Conservation (phyloP, 2,329 filamentous ascomycete species). For the Emergomyces orientalis region DNA sequence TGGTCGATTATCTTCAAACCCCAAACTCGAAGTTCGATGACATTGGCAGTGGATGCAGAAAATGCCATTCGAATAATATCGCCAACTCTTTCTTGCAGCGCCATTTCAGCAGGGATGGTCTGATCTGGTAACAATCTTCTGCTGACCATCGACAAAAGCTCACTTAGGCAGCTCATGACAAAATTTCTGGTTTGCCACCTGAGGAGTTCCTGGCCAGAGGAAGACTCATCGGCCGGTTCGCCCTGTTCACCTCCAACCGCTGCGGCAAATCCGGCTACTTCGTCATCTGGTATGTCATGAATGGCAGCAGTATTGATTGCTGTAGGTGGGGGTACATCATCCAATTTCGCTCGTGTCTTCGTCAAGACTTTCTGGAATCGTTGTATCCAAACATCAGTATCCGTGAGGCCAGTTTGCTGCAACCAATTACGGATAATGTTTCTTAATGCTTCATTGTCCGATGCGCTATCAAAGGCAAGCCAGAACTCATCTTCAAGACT, state of each 20-base stretch:
- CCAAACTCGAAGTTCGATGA: conserved; percentile 80
- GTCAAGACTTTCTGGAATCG: conserved; percentile 82
- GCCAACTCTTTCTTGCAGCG: conserved; percentile 72
- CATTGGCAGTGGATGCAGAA: conserved; percentile 88
- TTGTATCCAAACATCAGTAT: conserved; percentile 78
- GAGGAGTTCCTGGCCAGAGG: conserved; percentile 70
- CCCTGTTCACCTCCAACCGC: conserved; percentile 55
- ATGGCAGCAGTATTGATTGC: conserved; percentile 35
- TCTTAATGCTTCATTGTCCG: conserved; percentile 67
- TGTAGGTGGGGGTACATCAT: conserved; percentile 34
- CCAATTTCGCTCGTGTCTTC: conserved; percentile 64
- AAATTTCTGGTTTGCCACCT: conserved; percentile 95
- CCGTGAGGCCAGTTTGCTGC: conserved; percentile 71
- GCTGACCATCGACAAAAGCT: conserved; percentile 67
- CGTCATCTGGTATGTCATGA: conserved; percentile 87
- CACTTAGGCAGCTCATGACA: conserved; percentile 78
- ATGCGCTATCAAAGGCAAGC: conserved; percentile 71
- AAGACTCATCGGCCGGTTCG: conserved; percentile 41
- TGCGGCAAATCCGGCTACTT: conserved; percentile 90
- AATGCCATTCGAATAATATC: conserved; percentile 96
- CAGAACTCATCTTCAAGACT: conserved; percentile 87
- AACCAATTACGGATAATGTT: conserved; percentile 91
- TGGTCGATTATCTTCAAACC: conserved; percentile 90
- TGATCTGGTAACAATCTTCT: conserved; percentile 72
- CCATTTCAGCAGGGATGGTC: conserved; percentile 65